Base-by-base conservation (phyloP, 2,329 filamentous ascomycete genomes). In the Blastomyces percursus region DNA sequence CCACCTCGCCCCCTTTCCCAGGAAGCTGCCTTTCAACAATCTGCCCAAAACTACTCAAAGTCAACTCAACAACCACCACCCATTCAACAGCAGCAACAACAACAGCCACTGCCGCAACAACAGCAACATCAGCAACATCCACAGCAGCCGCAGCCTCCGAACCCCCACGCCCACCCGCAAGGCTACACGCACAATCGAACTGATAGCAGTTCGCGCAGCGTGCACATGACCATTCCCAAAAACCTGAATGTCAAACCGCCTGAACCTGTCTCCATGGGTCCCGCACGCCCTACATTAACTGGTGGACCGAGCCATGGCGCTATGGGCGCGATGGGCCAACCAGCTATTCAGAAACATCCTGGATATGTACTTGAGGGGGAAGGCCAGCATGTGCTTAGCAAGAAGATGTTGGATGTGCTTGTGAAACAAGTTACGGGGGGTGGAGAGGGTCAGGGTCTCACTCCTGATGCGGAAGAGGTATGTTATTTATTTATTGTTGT, bases 391-490 rank as follows among this genome's bases (percentile, higher is more conserved):
- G 89, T 99, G 0, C 80, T 99, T n/a, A 95, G 89, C 78, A 96
- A 96, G 84, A 95, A 96, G 79, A 97, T 96, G 78, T 82, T 99
- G 50, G 92, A 99, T 71, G 93, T 96, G 73, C 82, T 99, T 46
- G 92, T 97, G 9, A 86, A 92, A 59, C 93, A 97, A 76, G 91
- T 97, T 64, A 96, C 91, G 44, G 92, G 92, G 61, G 86, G 85
- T 32, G 83, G 85, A 57, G 88, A 90, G 66, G 86, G 86, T 64
- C 90, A 93, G 72, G 84, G 87, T 46, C 78, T 97, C 67, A 90
- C 90, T 35, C 90, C 94, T 0, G 94, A 97, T 69, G 93, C 96
- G 59, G 94, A 99, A 83, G 93, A 97, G 82, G 92, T 95, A 82
- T 74, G 81, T 70, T 27, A 70, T 27, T 19, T 30, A 40, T 21